Evolutionary conservation across 768 basidiomycete genomes (phyloP), one percentile per base, ranked within the genome.

Genomic region (Chlorophyllum brunneum): DNA sequence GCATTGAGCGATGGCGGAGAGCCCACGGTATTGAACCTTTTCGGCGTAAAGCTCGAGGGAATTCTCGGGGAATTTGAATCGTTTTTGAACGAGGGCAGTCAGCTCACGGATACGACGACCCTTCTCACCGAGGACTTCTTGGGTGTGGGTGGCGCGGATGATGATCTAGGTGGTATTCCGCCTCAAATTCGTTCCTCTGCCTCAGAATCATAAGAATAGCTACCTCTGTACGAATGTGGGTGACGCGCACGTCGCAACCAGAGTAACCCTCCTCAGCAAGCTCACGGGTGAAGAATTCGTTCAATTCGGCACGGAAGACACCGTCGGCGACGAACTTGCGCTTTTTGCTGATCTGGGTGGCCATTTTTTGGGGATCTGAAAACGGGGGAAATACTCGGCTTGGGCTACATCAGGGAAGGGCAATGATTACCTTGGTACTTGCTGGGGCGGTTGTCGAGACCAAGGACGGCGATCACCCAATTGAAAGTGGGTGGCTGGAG

Each of bases 241-340:
- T 98, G 57, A 98, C 95, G 66, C 97, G 93, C 70, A 99, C 97
- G 75, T 99, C 97, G 72, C 97, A 99, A 50, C 97, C 97, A 75
- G 97, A 98, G 83, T 98, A 99, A 62, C 95, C 95, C 74, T 99
- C 97, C 75, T 95, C 95, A 49, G 97, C 91, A 64, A 98, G 90
- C 74, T 98, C 95, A 62, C 94, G 86, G 55, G 85, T 92, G 73
- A 98, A 97, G 82, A 99, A 98, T 74, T 99, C 97, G 68, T 92
- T 92, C 70, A 99, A 83, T 76, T 99, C 97, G 61, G 97, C 97
- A 69, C 92, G 93, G 83, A 95, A 95, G 52, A 98, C 95, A 85
- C 95, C 95, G 69, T 97, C 95, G 51, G 94, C 93, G 65, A 95
- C 90, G 65, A 95, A 95, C 83, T 94, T 98, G 80, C 93, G 86